Conservation (phyloP, 1,284 basidiomycete species). For the Neonothopanus nambi region DNA sequence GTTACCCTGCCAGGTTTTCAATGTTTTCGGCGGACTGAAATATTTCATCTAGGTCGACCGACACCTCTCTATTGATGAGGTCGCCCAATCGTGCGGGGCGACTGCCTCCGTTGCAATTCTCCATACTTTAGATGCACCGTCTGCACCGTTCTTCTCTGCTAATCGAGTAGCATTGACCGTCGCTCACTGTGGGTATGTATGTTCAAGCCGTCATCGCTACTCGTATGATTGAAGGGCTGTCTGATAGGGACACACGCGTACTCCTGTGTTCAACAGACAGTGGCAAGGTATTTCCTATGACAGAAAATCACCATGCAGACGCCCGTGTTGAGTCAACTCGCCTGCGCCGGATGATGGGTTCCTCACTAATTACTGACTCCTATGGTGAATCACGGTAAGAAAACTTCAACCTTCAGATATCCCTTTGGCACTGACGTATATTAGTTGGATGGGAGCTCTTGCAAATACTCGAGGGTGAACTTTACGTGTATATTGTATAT, state of each 20-base stretch:
- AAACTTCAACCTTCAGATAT: not conserved
- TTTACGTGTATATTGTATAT: not conserved
- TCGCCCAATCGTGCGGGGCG: conserved; percentile 75
- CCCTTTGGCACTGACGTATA: conserved; percentile 10
- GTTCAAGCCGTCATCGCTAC: not conserved
- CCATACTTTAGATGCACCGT: conserved; percentile 79
- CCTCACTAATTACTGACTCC: conserved; percentile 88
- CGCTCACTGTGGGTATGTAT: conserved; percentile 85
- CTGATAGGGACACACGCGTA: conserved; percentile 82
- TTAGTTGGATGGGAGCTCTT: conserved; percentile 93
- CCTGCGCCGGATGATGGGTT: conserved; percentile 88
- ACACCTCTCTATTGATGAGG: conserved; percentile 58
- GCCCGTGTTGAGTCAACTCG: conserved; percentile 83
- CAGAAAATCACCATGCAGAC: conserved; percentile 93
- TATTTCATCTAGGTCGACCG: conserved; percentile 53
- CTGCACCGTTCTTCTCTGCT: conserved; percentile 78
- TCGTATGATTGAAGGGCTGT: conserved; percentile 8
- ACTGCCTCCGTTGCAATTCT: conserved; percentile 90
- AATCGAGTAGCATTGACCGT: conserved; percentile 75
- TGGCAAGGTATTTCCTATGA: conserved; percentile 78
- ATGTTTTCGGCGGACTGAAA: conserved; percentile 7
- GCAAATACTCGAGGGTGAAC: conserved; percentile 88
- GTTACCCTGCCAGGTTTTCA: conserved; percentile 21
- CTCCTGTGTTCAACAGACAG: conserved; percentile 76
- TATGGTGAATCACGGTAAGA: conserved; percentile 88